Evolutionary conservation across 768 basidiomycete species (phyloP).

Genomic region (Filobasidium floriforme): DNA sequence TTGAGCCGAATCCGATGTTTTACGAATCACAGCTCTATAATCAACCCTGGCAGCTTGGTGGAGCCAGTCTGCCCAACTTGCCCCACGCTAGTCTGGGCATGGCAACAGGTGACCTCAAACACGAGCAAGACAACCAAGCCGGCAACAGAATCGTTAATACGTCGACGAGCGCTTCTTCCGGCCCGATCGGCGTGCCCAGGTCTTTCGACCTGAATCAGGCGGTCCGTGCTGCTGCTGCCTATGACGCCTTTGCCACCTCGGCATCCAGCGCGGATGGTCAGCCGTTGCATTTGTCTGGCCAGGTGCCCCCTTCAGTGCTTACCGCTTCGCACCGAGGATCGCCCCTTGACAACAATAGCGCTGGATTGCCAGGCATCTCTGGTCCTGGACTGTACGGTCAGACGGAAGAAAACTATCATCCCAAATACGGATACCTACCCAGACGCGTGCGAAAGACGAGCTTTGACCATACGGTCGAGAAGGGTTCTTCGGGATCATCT

Average conservation of each 20-base stretch:
- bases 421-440: slow-evolving; percentile 54
- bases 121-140: neutral
- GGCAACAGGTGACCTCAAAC: neutral
- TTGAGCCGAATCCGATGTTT: slow-evolving; percentile 15
- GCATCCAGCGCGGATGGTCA: slow-evolving; percentile 22
- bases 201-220: slow-evolving; percentile 32
- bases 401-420: slow-evolving; percentile 43
- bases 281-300: slow-evolving; percentile 17
- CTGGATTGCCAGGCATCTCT: slow-evolving; percentile 36
- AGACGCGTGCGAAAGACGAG: slow-evolving; percentile 86
- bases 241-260: slow-evolving; percentile 33
- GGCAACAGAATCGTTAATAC: slow-evolving; percentile 25
- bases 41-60: neutral
- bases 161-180: slow-evolving; percentile 12
- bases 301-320: slow-evolving; percentile 11
- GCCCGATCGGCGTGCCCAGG: neutral
- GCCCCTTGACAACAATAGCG: slow-evolving; percentile 4
- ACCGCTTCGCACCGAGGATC: slow-evolving; percentile 20
- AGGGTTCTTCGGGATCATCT: slow-evolving; percentile 45
- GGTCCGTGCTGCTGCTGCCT: slow-evolving; percentile 30
- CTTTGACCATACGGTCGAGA: slow-evolving; percentile 82
- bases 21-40: slow-evolving; percentile 1
- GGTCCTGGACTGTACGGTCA: slow-evolving; percentile 39
- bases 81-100: slow-evolving; percentile 45
- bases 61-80: slow-evolving; percentile 39